Evolutionary conservation across 2,329 filamentous ascomycete genomes (phyloP).

Genomic region (Monilinia aucupariae): DNA sequence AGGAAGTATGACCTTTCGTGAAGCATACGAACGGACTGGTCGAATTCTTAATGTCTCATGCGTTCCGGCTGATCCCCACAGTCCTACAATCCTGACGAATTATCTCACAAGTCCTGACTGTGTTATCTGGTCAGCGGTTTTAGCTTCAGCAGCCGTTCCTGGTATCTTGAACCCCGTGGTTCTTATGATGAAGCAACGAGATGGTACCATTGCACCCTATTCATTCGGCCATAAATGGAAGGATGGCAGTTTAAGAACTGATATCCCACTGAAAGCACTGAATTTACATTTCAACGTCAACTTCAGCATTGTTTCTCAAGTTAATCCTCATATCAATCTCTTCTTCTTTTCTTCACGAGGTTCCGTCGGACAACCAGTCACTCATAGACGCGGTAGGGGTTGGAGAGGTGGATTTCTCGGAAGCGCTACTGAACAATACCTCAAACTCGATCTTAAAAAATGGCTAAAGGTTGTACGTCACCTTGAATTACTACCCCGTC

Average conservation of each 20-base stretch:
- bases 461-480: conserved; percentile 95
- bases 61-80: conserved; percentile 92
- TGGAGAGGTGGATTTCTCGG: conserved; percentile 96
- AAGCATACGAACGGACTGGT: conserved; percentile 90
- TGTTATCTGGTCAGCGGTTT: conserved; percentile 94
- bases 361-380: conserved; percentile 86
- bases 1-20: conserved; percentile 88
- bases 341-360: conserved; percentile 98
- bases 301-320: conserved; percentile 82
- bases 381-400: conserved; percentile 84
- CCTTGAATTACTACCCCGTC: conserved; percentile 83
- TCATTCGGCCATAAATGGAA: conserved; percentile 99
- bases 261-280: conserved; percentile 89
- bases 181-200: conserved; percentile 78
- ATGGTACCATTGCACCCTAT: conserved; percentile 77
- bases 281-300: conserved; percentile 98
- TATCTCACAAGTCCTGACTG: conserved; percentile 94
- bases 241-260: conserved; percentile 87
- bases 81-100: conserved; percentile 82
- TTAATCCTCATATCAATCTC: conserved; percentile 96
- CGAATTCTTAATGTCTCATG: conserved; percentile 94
- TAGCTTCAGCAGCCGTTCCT: conserved; percentile 91
- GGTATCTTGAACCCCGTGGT: conserved; percentile 95
- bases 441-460: conserved; percentile 95
- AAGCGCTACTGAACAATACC: conserved; percentile 84